Conservation (phyloP, 768 basidiomycete species). For the Panellus pusillus region DNA sequence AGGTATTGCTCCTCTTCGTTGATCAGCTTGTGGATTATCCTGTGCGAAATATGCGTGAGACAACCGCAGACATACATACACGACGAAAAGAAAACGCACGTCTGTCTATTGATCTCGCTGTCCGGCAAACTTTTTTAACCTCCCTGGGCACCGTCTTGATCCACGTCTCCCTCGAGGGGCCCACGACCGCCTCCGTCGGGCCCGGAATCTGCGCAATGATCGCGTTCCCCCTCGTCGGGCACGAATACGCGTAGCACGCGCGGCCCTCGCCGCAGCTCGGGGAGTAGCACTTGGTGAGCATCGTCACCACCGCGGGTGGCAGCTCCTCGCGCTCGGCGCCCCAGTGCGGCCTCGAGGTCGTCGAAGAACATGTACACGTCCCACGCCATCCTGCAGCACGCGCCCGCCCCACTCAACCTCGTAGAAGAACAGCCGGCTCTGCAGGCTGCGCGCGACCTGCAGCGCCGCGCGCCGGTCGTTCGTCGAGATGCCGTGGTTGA, state of each 20-base stretch:
- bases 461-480: constrained; percentile 82
- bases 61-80: too few relatives aligned
- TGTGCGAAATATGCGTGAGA: too few relatives aligned
- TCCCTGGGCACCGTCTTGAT: constrained; percentile 43
- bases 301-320: constrained; percentile 91
- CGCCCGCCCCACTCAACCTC: constrained; percentile 95
- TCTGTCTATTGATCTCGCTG: constrained; percentile 83
- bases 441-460: constrained; percentile 86
- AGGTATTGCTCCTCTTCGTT: constrained; percentile 87
- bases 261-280: constrained; percentile 80
- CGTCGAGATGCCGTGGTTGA: constrained; percentile 70
- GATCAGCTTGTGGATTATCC: constrained; percentile 86
- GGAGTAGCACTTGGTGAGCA: constrained; percentile 89
- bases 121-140: constrained; percentile 54
- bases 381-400: constrained; percentile 80
- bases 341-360: constrained; percentile 73
- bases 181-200: constrained; percentile 32
- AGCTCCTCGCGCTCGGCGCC: constrained; percentile 66
- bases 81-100: constrained; percentile 34
- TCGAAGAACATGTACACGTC: constrained; percentile 94
- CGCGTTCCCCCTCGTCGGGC: constrained; percentile 64
- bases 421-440: too few relatives aligned
- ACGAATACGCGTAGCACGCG: constrained; percentile 81
- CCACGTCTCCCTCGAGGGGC: constrained; percentile 42
- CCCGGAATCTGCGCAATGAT: constrained; percentile 28